phyloP scores from a whole-genome alignment of 2,329 filamentous ascomycete species.

The Fusarium chaquense region DNA sequence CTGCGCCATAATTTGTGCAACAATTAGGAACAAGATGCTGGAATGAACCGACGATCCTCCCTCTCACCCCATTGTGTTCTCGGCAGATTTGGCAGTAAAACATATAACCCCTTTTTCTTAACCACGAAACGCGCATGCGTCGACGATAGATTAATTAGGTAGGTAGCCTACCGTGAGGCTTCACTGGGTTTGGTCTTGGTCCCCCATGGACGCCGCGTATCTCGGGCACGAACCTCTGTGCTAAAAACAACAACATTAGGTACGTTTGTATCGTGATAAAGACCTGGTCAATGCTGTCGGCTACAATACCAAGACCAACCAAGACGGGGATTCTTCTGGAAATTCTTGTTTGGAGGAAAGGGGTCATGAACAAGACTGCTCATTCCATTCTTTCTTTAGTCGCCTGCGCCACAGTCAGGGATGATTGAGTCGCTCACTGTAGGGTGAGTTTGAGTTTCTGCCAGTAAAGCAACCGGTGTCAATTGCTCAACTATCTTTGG shows the following conservation, averaged over 20 bases:
- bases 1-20: conserved; percentile 35
- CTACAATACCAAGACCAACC: conserved; percentile 16
- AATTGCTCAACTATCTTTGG: neutral
- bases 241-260: conserved; percentile 36
- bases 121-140: conserved; percentile 35
- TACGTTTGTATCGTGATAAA: conserved; percentile 36
- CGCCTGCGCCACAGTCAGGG: conserved; percentile 31
- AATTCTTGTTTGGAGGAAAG: conserved; percentile 22
- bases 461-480: neutral
- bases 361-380: conserved; percentile 2
- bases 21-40: conserved; percentile 25
- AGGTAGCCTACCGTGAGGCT: neutral
- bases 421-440: conserved; percentile 12
- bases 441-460: neutral
- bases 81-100: conserved; percentile 20
- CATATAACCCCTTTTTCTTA: conserved; percentile 39
- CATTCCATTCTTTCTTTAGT: neutral
- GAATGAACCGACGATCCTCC: conserved; percentile 41
- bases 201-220: conserved; percentile 33
- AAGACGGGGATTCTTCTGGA: conserved; percentile 28
- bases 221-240: conserved; percentile 23
- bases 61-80: conserved; percentile 31
- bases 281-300: conserved; percentile 34
- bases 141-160: conserved; percentile 26
- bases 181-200: conserved; percentile 23